Evolutionary conservation across 2,329 filamentous ascomycete genomes (phyloP).

Genomic region (Arthrobotrys sinensis): DNA sequence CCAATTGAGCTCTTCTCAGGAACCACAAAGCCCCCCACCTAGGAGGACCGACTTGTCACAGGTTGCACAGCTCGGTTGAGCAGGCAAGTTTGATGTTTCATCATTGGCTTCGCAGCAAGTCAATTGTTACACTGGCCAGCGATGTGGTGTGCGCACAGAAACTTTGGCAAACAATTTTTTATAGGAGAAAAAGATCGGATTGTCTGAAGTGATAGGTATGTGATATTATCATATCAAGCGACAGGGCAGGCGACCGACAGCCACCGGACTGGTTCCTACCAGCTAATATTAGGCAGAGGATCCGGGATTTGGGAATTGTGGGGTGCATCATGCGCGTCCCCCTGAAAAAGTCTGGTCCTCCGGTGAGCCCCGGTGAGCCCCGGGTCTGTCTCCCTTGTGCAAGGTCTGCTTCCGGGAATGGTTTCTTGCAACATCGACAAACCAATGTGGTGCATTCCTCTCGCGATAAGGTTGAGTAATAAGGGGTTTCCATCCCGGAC

Average conservation of each 20-base stretch:
- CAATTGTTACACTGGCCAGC: conserved; percentile 18
- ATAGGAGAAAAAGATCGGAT: conserved; percentile 36
- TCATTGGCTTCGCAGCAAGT: not conserved
- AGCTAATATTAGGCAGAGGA: conserved; percentile 56
- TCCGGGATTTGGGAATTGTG: conserved; percentile 61
- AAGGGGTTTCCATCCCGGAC: conserved; percentile 50
- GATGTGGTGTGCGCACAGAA: not conserved
- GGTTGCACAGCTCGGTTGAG: conserved; percentile 26
- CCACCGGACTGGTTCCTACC: conserved; percentile 53
- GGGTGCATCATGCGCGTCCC: conserved; percentile 60
- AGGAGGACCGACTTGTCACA: conserved; percentile 27
- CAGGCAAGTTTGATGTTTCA: conserved; percentile 7
- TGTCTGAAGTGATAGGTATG: conserved; percentile 18
- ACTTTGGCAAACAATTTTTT: conserved; percentile 11
- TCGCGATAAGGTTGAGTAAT: conserved; percentile 36
- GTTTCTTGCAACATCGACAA: conserved; percentile 27
- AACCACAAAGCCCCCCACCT: conserved; percentile 42
- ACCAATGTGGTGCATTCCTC: conserved; percentile 11
- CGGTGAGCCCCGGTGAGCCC: conserved; percentile 7
- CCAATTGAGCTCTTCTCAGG: conserved; percentile 41
- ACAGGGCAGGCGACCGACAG: conserved; percentile 38
- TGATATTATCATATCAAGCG: conserved; percentile 32
- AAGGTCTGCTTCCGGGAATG: conserved; percentile 2
- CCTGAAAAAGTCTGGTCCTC: conserved; percentile 45
- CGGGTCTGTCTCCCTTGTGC: not conserved